Conservation (phyloP, 768 basidiomycete genomes). For the Hygrophoropsis aurantiaca region DNA sequence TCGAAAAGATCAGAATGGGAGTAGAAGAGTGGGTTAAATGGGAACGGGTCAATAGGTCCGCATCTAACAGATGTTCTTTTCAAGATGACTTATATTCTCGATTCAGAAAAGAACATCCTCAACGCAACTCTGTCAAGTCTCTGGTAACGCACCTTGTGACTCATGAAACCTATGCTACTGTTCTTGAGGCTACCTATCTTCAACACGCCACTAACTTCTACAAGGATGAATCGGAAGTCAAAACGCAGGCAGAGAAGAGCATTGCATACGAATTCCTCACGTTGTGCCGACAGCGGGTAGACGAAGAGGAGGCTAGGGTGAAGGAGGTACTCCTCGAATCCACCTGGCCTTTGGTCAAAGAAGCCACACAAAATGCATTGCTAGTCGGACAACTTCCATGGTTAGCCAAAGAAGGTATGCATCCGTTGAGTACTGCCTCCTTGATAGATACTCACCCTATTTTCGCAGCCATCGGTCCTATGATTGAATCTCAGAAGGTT, state of each 20-base stretch:
- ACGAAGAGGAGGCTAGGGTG: conserved; percentile 59
- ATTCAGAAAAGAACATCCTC: conserved; percentile 35
- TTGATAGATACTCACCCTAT: conserved; percentile 25
- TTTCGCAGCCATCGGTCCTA: conserved; percentile 48
- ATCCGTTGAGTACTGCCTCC: too few relatives aligned
- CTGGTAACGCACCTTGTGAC: conserved; percentile 59
- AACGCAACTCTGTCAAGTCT: conserved; percentile 41
- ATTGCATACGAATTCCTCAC: conserved; percentile 55
- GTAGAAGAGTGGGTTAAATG: conserved; percentile 51
- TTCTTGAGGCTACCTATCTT: conserved; percentile 59
- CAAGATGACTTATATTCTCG: conserved; percentile 1
- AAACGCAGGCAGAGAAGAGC: conserved; percentile 28
- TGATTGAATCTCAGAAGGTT: conserved; percentile 48
- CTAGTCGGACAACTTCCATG: conserved; percentile 44
- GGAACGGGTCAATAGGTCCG: conserved; percentile 49
- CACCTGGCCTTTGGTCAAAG: conserved; percentile 50
- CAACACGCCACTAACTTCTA: conserved; percentile 55
- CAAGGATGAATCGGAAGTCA: conserved; percentile 43
- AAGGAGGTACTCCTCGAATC: conserved; percentile 48
- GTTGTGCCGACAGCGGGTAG: conserved; percentile 43
- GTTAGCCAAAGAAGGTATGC: conserved; percentile 43
- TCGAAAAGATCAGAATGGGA: conserved; percentile 41
- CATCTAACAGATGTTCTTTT: not conserved
- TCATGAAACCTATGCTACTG: conserved; percentile 53
- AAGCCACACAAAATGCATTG: conserved; percentile 53